A percentile compares a stretch with the other conserved stretches of the same genome.
These are phyloP conservation scores for Camelina hispida DNA, from an alignment of 345 rosid species.

Conservation along the genomic window DNA sequence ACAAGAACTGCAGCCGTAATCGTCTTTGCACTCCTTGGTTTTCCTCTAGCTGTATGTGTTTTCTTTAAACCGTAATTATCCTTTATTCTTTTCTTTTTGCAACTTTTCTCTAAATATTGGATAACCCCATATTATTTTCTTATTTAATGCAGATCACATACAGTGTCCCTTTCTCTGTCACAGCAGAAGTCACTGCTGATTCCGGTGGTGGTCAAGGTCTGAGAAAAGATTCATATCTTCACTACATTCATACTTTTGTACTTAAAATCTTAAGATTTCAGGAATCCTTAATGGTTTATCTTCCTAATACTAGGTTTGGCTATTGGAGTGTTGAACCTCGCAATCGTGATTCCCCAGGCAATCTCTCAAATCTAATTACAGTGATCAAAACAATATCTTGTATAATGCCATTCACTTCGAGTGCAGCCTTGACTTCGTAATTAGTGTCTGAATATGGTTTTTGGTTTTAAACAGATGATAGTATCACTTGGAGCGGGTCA, in stretches of 20 bases:
- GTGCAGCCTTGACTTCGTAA: neutral
- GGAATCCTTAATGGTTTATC: constrained; percentile 2
- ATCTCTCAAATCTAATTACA: constrained; percentile 15
- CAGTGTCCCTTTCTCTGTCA: constrained; percentile 93
- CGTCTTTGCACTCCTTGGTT: constrained; percentile 90
- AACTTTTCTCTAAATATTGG: neutral
- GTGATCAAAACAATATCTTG: neutral
- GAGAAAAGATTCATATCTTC: constrained; percentile 20
- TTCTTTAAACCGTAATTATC: neutral
- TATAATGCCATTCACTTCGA: neutral
- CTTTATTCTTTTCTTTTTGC: constrained; percentile 14
- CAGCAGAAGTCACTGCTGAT: constrained; percentile 92
- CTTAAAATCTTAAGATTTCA: constrained; percentile 1
- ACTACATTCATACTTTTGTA: neutral
- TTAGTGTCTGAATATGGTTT: constrained; percentile 19
- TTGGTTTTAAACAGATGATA: constrained; percentile 58
- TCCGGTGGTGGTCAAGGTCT: constrained; percentile 97
- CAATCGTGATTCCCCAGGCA: constrained; percentile 94
- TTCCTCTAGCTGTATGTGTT: constrained; percentile 91
- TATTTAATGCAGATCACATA: constrained; percentile 72
- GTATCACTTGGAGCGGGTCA: constrained; percentile 95
- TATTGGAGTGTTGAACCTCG: constrained; percentile 91
- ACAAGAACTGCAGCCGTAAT: constrained; percentile 73
- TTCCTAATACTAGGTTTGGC: constrained; percentile 70
- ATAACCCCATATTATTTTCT: neutral